Evolutionary conservation across 805 yeast genomes (phyloP), one percentile per base, ranked within the genome.

Genomic region (Metschnikowia matae): DNA sequence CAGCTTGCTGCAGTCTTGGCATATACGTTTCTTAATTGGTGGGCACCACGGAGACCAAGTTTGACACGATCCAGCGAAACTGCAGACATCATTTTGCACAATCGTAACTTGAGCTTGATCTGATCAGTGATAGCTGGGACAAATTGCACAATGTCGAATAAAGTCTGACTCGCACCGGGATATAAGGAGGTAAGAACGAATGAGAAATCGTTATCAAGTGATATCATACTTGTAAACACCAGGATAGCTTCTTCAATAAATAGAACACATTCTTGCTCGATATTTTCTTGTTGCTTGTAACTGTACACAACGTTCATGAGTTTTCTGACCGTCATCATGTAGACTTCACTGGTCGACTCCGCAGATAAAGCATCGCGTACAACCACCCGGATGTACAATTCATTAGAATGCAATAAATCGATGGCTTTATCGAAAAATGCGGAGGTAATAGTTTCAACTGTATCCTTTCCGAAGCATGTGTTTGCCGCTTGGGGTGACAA

Each of bases 311-410:
- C 63, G 2, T 62, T 60, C 44, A 65, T 70, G 37, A 85, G 60
- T 49, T 76, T 76, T 6, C 68, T 63, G 44, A 83, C 72, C 18
- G 84, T 69, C 52, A 74, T 59, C 48, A 73, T 75, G 61, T 78
- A 77, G 13, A 82, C 75, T 23, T 73, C 70, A 11, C 89, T 81
- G 67, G 86, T 84, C 42, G 84, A 65, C 50, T 85, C 91, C 31
- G 77, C 68, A 13, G 86, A 81, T 40, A 89, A 65, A 2, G 88
- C 82, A 55, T 88, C 96, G 53, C 84, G 81, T 2, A 88, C 79
- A 39, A 82, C 80, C 41, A 88, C 94, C 53, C 95, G 74, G 0
- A 83, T 74, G 4, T 80, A 75, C 50, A 79, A 68, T 59, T 75
- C 80, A 23, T 69, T 70, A 11, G 81, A 74, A 10, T 76, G 71